Base-by-base conservation (phyloP, 352 stramenopile species). In the Thraustotheca clavata region DNA sequence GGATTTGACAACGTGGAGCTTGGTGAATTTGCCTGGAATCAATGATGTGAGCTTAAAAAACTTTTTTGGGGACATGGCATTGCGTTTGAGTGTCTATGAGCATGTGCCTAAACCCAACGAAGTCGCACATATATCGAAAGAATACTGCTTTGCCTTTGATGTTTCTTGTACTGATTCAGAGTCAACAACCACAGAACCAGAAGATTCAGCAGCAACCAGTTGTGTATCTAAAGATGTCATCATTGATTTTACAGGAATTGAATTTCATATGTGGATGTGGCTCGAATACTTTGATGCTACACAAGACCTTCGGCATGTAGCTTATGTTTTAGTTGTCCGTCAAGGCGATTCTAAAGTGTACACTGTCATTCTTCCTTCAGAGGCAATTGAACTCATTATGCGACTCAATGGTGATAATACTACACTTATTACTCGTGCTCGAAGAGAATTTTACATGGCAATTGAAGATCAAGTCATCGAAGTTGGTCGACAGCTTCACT, bases 201-300 rank as follows among this genome's bases (percentile, higher is more conserved):
- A 26, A 4, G 31, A 24, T 14, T 9, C 2, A 8, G 11, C 31
- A 6, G 22, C 12, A 20, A 18, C 20, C 35, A 14, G 40, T 12
- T 11, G 27, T 49, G 11, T 12, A 27, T 47, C 18, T 0, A n/a
- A 9, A 46, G 7, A 46, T n/a, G 46, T 38, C 9, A 16, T 18
- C 18, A 34, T 59, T 26, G 49, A 27, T 12, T 43, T 41, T 14
- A 12, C 26, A 1, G 24, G 9, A 8, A 11, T 88, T 48, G 68
- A 59, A 24, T 90, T 90, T 27, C 75, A 73, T 12, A 66, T 89
- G 3, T 71, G 76, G n/a, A 71, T 84, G 55, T 92, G 83, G 83
- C 62, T 90, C 18, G 83, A 92, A 39, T 76, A 72, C 8, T 82
- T 90, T 3, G 80, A 92, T 31, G 68, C 71, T 1, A 61, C 74